A percentile compares a stretch with the other conserved stretches of the same genome.
Conservation (phyloP, 1,284 basidiomycete species). For the Entoloma clypeatum region DNA sequence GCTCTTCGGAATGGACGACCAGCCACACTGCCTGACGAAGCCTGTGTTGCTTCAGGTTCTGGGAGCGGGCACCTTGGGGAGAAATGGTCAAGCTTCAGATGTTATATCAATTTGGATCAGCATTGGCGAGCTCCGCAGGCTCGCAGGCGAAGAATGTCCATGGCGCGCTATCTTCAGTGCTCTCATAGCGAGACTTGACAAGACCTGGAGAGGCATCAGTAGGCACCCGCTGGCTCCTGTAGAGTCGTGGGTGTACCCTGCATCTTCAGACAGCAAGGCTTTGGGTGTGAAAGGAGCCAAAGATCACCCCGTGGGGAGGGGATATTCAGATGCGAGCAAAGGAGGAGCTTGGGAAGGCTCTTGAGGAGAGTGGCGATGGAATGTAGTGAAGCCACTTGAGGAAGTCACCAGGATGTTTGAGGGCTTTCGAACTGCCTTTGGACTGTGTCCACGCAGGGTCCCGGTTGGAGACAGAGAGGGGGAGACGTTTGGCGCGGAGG, state of each 20-base stretch:
- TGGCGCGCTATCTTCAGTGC: conserved; percentile 70
- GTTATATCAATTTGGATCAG: conserved; percentile 67
- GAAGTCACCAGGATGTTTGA: conserved; percentile 49
- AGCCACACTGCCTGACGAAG: conserved; percentile 76
- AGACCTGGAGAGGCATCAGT: conserved; percentile 74
- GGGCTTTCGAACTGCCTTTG: conserved; percentile 46
- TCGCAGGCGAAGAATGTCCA: conserved; percentile 68
- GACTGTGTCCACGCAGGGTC: conserved; percentile 44
- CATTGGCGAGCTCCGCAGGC: conserved; percentile 65
- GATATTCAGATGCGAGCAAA: conserved; percentile 42
- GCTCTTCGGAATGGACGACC: conserved; percentile 65
- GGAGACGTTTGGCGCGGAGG: too few relatives aligned
- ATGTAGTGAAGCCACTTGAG: conserved; percentile 38
- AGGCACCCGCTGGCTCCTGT: conserved; percentile 50
- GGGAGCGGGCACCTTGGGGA: conserved; percentile 45
- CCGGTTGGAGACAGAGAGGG: conserved; percentile 34
- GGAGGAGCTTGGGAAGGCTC: conserved; percentile 42
- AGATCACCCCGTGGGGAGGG: conserved; percentile 67
- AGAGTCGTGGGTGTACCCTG: conserved; percentile 60
- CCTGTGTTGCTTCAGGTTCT: conserved; percentile 66
- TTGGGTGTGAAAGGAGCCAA: conserved; percentile 41
- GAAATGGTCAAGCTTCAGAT: conserved; percentile 46
- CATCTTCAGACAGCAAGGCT: conserved; percentile 33
- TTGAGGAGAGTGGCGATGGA: conserved; percentile 34
- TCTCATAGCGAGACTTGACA: conserved; percentile 67